These are phyloP conservation scores for Pilobolus umbonatus DNA, from an alignment of 192 early-diverging fungal genomes.

Conservation along the genomic window DNA sequence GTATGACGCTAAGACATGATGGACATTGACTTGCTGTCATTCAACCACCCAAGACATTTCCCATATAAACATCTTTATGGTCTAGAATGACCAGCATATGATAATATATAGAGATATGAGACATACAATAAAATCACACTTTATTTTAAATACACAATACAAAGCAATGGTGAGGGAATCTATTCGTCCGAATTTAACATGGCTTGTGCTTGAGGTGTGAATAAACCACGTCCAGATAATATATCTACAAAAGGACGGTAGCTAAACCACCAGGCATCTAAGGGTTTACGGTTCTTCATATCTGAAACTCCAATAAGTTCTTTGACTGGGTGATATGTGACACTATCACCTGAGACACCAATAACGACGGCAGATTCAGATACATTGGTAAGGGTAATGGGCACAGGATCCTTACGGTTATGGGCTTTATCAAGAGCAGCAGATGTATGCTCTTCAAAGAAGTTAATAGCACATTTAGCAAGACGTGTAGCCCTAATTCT, in stretches of 20 bases:
- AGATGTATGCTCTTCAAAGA: slow-evolving; percentile 65
- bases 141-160: too few relatives aligned
- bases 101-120: too few relatives aligned
- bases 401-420: slow-evolving; percentile 36
- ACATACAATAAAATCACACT: too few relatives aligned
- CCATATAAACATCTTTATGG: too few relatives aligned
- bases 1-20: too few relatives aligned
- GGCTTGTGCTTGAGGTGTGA: slow-evolving; percentile 13
- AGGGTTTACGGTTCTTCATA: slow-evolving; percentile 69
- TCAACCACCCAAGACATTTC: too few relatives aligned
- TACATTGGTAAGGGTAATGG: slow-evolving; percentile 53
- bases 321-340: slow-evolving; percentile 67
- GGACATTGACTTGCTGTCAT: too few relatives aligned
- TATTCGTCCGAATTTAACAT: too few relatives aligned
- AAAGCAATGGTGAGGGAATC: too few relatives aligned
- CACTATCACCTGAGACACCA: slow-evolving; percentile 76
- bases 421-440: slow-evolving; percentile 36
- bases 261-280: slow-evolving; percentile 63
- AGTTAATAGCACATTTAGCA: slow-evolving; percentile 78
- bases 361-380: slow-evolving; percentile 69
- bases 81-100: too few relatives aligned
- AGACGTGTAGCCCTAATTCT: slow-evolving; percentile 84
- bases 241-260: slow-evolving; percentile 58
- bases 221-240: slow-evolving; percentile 50
- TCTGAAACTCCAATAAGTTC: slow-evolving; percentile 68